Evolutionary conservation across 345 rosid species (phyloP), one percentile per base, ranked within the genome.

Genomic region (Heritiera fomes): DNA sequence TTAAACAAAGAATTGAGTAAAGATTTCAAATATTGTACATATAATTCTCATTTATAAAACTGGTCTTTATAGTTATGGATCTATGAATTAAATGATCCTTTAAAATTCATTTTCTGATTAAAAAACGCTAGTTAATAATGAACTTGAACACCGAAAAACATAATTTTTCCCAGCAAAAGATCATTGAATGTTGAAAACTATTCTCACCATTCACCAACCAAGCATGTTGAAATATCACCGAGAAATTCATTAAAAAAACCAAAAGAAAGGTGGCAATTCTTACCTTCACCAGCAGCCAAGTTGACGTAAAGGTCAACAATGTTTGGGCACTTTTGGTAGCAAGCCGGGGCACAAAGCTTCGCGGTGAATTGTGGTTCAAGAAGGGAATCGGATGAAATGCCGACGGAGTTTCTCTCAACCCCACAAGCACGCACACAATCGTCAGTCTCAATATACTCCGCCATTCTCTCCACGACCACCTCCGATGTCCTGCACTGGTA

Each of bases 271-370:
- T 66, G 30, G 14, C 6, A 8, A 13, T 38, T 23, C 2, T 65
- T 86, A 96, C 99, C 99, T 94, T 96, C 99, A 6, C 97, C 99
- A 75, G 97, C 95, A 30, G 98, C 99, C 76, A 96, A 82, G 68
- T 96, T 94, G 88, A 87, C 94, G 91, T 91, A 94, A 32, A 96
- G 99, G 72, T 96, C 98, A 53, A 94, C 85, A 70, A 96, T 94
- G 90, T 94, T 96, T 85, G 97, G 93, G 82, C 99, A 96, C 45
- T 80, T 84, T 20, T 84, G 81, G 84, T 88, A 89, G 41, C 99
- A 96, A 71, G 83, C 83, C 0, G 91, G 82, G 6, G 98, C 90
- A 86, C 99, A 96, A 72, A 96, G 97, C 86, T 91, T 94, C 80
- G 87, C 45, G 11, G 97, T 87, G 80, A 96, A 92, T 8, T 89